Conservation (phyloP, 139 green algal species). For the Mychonastes homosphaera region DNA sequence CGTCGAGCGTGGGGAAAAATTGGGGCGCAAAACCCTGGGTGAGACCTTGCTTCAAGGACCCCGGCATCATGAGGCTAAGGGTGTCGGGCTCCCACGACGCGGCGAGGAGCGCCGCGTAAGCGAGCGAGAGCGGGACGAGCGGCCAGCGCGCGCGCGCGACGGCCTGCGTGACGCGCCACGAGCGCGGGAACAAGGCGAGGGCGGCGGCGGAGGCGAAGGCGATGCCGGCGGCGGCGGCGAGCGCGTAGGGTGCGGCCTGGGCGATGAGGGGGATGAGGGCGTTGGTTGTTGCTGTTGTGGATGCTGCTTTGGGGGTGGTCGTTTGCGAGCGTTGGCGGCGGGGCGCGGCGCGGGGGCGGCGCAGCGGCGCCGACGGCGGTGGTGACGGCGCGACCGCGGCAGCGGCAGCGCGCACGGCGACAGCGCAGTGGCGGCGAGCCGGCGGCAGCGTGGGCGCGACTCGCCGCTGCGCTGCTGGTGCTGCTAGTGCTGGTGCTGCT, state of each 20-base stretch:
- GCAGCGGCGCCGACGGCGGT: background rate
- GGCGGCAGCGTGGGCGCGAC: background rate
- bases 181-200: constrained; percentile 3
- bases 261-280: background rate
- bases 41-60: constrained; percentile 41
- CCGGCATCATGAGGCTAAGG: constrained; percentile 47
- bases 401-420: no score
- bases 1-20: constrained; percentile 46
- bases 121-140: constrained; percentile 23
- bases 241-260: background rate
- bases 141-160: constrained; percentile 2
- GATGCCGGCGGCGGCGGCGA: background rate
- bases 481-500: no score
- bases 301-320: background rate
- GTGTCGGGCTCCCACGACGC: constrained; percentile 53
- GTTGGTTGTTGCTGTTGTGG: background rate
- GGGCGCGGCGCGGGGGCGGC: background rate
- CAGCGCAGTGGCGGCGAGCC: background rate
- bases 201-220: background rate
- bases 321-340: no score
- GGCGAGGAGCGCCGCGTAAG: constrained; percentile 36
- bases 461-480: background rate
- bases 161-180: constrained; percentile 9
- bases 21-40: constrained; percentile 51
- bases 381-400: background rate